Evolutionary conservation across 2,329 filamentous ascomycete species (phyloP).

Genomic region (Aspergillus sp.): DNA sequence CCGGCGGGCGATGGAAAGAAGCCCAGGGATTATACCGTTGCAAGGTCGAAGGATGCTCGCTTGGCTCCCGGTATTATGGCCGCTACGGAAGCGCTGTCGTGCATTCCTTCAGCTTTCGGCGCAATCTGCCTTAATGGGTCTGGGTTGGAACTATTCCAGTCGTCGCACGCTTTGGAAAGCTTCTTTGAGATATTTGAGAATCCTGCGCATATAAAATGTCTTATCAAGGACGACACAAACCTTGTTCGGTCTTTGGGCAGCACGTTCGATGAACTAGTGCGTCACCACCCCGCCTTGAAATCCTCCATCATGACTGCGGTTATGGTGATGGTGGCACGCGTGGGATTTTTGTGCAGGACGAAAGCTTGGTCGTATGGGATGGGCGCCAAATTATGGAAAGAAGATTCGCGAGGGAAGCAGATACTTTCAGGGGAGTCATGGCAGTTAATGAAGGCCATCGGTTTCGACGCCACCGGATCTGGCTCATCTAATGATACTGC

Average conservation of each 20-base stretch:
- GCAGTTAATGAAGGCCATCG: slow-evolving; percentile 42
- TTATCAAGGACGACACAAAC: slow-evolving; percentile 71
- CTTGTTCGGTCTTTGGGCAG: slow-evolving; percentile 76
- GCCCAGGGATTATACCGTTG: slow-evolving; percentile 36
- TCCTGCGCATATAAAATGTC: slow-evolving; percentile 80
- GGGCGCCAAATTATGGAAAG: slow-evolving; percentile 77
- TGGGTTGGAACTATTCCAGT: slow-evolving; percentile 85
- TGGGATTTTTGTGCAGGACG: slow-evolving; percentile 72
- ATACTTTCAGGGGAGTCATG: slow-evolving; percentile 61
- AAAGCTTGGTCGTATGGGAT: slow-evolving; percentile 72
- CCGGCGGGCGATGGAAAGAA: slow-evolving; percentile 28
- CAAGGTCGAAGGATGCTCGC: slow-evolving; percentile 34
- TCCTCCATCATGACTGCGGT: slow-evolving; percentile 81
- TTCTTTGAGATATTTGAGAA: slow-evolving; percentile 98
- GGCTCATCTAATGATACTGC: slow-evolving; percentile 29
- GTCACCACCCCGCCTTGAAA: slow-evolving; percentile 87
- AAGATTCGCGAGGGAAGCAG: slow-evolving; percentile 61
- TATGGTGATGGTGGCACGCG: slow-evolving; percentile 83
- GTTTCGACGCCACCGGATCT: slow-evolving; percentile 29
- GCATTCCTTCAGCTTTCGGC: slow-evolving; percentile 85
- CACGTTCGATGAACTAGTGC: slow-evolving; percentile 90
- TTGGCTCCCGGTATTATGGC: slow-evolving; percentile 76
- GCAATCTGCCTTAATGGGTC: slow-evolving; percentile 90
- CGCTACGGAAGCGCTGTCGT: slow-evolving; percentile 84
- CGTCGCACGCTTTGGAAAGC: slow-evolving; percentile 78